Conservation (phyloP, 1,139 yeast genomes). For the Zygosaccharomyces pseudobailii region DNA sequence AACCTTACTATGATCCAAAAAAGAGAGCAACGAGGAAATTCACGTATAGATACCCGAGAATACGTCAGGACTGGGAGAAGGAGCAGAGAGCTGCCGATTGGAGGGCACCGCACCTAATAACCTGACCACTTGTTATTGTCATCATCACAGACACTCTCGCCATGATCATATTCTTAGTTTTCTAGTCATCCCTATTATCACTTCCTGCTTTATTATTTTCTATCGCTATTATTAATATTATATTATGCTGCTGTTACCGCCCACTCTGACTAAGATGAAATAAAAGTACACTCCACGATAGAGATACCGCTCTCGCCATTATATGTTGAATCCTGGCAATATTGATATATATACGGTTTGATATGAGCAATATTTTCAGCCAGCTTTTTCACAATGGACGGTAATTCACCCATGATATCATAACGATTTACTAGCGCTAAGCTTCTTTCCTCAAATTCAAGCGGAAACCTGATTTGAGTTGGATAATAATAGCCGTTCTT, state of each 20-base stretch:
- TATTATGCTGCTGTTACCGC: no score
- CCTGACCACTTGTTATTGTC: not conserved
- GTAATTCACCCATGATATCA: conserved; percentile 88
- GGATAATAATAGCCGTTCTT: conserved; percentile 84
- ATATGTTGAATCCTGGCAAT: conserved; percentile 46
- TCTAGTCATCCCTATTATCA: no score
- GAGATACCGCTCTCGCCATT: conserved; percentile 26
- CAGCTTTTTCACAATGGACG: conserved; percentile 71
- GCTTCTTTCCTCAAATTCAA: conserved; percentile 39
- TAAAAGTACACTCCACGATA: conserved; percentile 30
- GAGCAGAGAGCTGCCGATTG: conserved; percentile 11
- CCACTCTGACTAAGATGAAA: conserved; percentile 7
- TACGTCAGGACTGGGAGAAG: conserved; percentile 6
- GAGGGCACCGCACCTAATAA: conserved; percentile 13
- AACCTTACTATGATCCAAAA: conserved; percentile 5
- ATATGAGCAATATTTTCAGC: conserved; percentile 83
- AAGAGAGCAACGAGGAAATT: conserved; percentile 9
- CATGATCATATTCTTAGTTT: no score
- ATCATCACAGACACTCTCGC: not conserved
- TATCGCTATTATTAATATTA: no score
- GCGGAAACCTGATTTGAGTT: conserved; percentile 49
- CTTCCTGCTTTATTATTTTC: no score
- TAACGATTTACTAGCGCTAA: conserved; percentile 69
- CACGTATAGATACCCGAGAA: conserved; percentile 10
- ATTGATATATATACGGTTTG: conserved; percentile 82